These are phyloP conservation scores for Zarea fungicola DNA, from an alignment of 2,329 filamentous ascomycete genomes.

Conservation along the genomic window DNA sequence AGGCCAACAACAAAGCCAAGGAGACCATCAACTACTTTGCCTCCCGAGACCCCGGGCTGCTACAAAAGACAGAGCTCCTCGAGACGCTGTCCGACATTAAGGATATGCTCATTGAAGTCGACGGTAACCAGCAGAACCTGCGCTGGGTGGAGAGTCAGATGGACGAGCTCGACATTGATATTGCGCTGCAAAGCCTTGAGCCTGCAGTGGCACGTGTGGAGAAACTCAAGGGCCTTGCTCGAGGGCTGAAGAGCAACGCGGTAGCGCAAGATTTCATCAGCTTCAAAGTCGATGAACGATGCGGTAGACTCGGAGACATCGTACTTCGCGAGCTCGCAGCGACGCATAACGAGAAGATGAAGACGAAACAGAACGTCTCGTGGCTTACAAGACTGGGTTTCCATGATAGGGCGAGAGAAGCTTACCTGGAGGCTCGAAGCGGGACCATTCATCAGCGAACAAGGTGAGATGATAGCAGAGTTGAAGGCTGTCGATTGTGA, in stretches of 20 bases:
- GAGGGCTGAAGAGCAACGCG: constrained; percentile 75
- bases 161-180: constrained; percentile 92
- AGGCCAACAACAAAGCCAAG: constrained; percentile 76
- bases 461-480: constrained; percentile 52
- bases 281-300: constrained; percentile 83
- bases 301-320: constrained; percentile 67
- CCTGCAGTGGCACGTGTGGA: constrained; percentile 79
- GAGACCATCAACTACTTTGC: constrained; percentile 86
- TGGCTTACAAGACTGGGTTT: constrained; percentile 86
- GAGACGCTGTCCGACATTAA: constrained; percentile 74
- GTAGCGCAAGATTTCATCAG: constrained; percentile 90
- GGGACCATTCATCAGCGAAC: constrained; percentile 75
- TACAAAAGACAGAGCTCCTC: constrained; percentile 74
- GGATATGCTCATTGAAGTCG: constrained; percentile 89
- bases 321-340: constrained; percentile 73
- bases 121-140: constrained; percentile 92
- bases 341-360: constrained; percentile 68
- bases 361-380: constrained; percentile 73
- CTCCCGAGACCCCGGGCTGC: constrained; percentile 67
- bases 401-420: constrained; percentile 82
- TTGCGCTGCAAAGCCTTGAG: constrained; percentile 86
- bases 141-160: constrained; percentile 94
- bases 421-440: constrained; percentile 75
- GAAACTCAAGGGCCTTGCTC: constrained; percentile 72
- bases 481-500: neutral